Evolutionary conservation across 306 rosid genomes (phyloP), one percentile per base, ranked within the genome.

Genomic region (Styphnolobium japonicum): DNA sequence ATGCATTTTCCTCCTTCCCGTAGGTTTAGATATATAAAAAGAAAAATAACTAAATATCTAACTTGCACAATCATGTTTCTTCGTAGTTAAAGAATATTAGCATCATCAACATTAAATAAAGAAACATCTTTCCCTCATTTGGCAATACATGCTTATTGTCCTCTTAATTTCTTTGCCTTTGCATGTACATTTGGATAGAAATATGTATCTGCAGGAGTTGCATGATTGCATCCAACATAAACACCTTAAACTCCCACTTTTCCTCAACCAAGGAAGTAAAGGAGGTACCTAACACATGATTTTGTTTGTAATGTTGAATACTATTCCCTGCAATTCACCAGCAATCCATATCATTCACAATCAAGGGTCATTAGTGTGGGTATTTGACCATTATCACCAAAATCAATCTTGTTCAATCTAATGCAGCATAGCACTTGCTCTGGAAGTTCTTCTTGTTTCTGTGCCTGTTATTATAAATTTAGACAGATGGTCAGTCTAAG

Each of bases 381-480:
- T 61, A 88, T 85, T 80, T 88, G 93, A 18, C 88, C 94, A 67
- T 86, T 88, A 70, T 89, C 91, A 36, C 79, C 87, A 82, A 92
- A 91, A 74, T 91, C 97, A 75, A 92, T 83, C 86, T 92, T 92
- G 92, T 91, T 88, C 87, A 94, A 84, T 87, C 98, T 94, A 77
- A 92, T 81, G 87, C 97, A 90, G 70, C 97, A 94, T 65, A 94
- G 58, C 85, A 94, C 88, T 85, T 92, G 85, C 83, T 94, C 98
- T 0, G 97, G 98, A 81, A 94, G 86, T 76, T 94, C 98, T 81
- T 92, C 97, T 29, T 80, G 98, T 71, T 91, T 94, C 6, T 94
- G 97, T 82, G 98, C 98, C 98, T 92, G 76, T 23, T 55, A 18
- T 61, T 25, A 39, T 46, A 37, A 14, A 57, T 23, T 48, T 31